These are phyloP conservation scores for Auricularia auricula-judae DNA, from an alignment of 768 basidiomycete genomes.

Conservation along the genomic window DNA sequence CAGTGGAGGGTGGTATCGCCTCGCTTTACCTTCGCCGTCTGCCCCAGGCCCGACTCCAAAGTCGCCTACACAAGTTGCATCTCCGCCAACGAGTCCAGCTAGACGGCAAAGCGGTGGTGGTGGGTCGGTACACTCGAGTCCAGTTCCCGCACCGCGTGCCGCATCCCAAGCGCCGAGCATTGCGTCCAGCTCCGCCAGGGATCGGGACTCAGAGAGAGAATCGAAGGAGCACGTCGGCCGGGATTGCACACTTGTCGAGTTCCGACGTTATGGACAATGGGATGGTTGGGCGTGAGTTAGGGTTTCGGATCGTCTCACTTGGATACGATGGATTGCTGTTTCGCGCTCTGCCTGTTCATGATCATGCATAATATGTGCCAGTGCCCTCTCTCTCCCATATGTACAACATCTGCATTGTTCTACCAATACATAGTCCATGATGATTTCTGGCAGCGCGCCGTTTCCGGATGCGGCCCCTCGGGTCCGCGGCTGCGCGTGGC, in stretches of 20 bases:
- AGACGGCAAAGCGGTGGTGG: background rate
- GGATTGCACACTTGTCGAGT: background rate
- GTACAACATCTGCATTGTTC: background rate
- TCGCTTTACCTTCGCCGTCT: constrained; percentile 34
- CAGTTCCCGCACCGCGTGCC: background rate
- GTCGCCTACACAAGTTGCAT: constrained; percentile 17
- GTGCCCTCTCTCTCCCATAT: background rate
- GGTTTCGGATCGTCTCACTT: background rate
- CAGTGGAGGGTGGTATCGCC: constrained; percentile 85
- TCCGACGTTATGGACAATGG: background rate
- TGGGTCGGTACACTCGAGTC: background rate
- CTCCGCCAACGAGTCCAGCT: constrained; percentile 25
- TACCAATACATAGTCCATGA: no score
- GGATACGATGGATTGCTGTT: background rate
- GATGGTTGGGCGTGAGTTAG: background rate
- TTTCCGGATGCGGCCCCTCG: no score
- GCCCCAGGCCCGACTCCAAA: constrained; percentile 9
- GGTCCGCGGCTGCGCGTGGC: no score
- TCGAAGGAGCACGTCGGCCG: background rate
- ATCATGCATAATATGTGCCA: background rate
- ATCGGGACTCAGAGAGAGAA: background rate
- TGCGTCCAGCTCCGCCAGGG: background rate
- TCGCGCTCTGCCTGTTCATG: background rate
- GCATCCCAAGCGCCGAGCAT: background rate
- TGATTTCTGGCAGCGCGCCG: no score